Evolutionary conservation across 768 basidiomycete genomes (phyloP).

Genomic region (Suillus americanus): DNA sequence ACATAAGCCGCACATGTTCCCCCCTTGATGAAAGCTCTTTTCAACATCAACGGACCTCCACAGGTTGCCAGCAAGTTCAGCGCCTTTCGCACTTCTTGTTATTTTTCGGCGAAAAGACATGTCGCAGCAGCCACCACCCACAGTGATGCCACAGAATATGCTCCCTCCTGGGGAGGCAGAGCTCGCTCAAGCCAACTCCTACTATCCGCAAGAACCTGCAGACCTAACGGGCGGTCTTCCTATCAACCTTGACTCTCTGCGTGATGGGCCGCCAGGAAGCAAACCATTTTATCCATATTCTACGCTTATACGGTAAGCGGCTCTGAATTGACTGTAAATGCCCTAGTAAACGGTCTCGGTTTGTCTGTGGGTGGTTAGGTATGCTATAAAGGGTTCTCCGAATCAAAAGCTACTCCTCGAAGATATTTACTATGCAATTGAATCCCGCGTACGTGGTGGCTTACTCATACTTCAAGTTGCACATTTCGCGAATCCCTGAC

Average conservation of each 20-base stretch:
- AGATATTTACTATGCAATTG: conserved; percentile 91
- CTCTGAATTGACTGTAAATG: conserved; percentile 7
- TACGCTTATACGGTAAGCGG: conserved; percentile 79
- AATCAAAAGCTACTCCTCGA: conserved; percentile 83
- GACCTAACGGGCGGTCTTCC: conserved; percentile 84
- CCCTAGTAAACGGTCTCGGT: not conserved
- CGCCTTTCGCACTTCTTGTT: conserved; percentile 10
- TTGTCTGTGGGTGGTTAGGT: conserved; percentile 44
- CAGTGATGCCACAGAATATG: conserved; percentile 65
- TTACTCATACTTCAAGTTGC: conserved; percentile 2
- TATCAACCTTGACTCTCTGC: conserved; percentile 82
- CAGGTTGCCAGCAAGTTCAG: conserved; percentile 13
- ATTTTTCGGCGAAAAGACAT: conserved; percentile 29
- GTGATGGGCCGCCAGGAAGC: conserved; percentile 85
- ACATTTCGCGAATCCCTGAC: conserved; percentile 10
- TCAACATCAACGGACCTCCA: conserved; percentile 29
- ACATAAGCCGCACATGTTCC: conserved; percentile 59
- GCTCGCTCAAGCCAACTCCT: conserved; percentile 51
- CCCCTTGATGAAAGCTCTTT: conserved; percentile 27
- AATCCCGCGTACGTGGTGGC: conserved; percentile 66
- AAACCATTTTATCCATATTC: conserved; percentile 93
- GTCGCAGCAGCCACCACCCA: conserved; percentile 48
- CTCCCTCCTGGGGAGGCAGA: conserved; percentile 51
- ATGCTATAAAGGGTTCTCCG: conserved; percentile 89
- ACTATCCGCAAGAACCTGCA: conserved; percentile 73